A percentile compares a stretch with the other conserved stretches of the same genome.
These are phyloP conservation scores for Penicillium sp. DNA, from an alignment of 2,329 filamentous ascomycete species.

Conservation along the genomic window DNA sequence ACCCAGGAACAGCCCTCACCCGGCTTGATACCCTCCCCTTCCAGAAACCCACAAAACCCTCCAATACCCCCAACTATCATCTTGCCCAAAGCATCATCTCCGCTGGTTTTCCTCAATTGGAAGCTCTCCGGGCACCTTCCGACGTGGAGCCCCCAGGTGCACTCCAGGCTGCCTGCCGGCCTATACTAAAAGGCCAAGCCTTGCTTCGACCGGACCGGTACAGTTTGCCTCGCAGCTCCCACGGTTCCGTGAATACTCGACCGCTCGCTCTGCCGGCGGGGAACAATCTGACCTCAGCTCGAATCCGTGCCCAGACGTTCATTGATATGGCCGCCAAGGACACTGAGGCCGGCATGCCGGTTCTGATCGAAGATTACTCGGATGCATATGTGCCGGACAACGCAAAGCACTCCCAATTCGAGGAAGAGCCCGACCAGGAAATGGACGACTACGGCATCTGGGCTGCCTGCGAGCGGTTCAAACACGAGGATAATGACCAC, in stretches of 20 bases:
- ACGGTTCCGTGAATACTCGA: slow-evolving; percentile 41
- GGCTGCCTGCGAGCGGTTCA: slow-evolving; percentile 26
- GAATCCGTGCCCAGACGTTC: slow-evolving; percentile 46
- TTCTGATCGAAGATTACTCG: slow-evolving; percentile 44
- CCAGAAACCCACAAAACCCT: slow-evolving; percentile 32
- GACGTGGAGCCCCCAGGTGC: slow-evolving; percentile 46
- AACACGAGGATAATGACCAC: slow-evolving; percentile 21
- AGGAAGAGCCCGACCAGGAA: slow-evolving; percentile 33
- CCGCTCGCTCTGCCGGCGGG: slow-evolving; percentile 42
- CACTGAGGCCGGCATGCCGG: slow-evolving; percentile 39
- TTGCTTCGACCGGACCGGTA: slow-evolving; percentile 42
- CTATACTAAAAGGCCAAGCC: slow-evolving; percentile 38
- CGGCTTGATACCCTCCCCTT: slow-evolving; percentile 41
- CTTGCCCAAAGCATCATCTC: slow-evolving; percentile 45
- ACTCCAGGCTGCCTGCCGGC: slow-evolving; percentile 45
- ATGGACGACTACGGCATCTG: slow-evolving; percentile 36
- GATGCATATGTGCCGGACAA: slow-evolving; percentile 38
- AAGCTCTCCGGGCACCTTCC: slow-evolving; percentile 43
- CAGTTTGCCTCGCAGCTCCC: slow-evolving; percentile 43
- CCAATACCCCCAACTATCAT: slow-evolving; percentile 42
- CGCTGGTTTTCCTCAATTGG: slow-evolving; percentile 42
- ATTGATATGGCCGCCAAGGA: slow-evolving; percentile 45
- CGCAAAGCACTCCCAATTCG: slow-evolving; percentile 28
- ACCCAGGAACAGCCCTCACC: slow-evolving; percentile 37
- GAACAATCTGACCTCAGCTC: slow-evolving; percentile 45